Evolutionary conservation across 164 flowering plant genomes (phyloP), one percentile per base, ranked within the genome.

Genomic region (Macadamia tetraphylla): DNA sequence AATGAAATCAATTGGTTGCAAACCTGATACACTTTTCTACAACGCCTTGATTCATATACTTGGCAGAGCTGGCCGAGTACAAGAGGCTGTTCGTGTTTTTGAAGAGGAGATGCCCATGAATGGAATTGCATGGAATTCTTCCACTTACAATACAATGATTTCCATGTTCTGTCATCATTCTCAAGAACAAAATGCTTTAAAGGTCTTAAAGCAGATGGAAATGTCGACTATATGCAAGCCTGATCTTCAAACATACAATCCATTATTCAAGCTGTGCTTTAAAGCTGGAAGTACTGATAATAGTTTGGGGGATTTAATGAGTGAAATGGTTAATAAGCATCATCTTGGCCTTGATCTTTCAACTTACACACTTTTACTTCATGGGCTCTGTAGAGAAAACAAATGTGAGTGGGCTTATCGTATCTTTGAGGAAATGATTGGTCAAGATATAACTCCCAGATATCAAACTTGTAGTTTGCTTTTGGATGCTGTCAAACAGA

Each of bases 91-190:
- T 60, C 70, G 60, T 63, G 81, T 87, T 62, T 89, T 87, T 71
- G 73, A 82, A 67, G 79, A 74, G 56, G 97, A 88, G 75, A 86
- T 91, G 90, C 87, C 88, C 30, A 66, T 61, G 58, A 69, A 18
- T 70, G 76, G 78, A 48, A 73, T 85, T 18, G 0, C 48, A 4
- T 88, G 87, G 5, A 85, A 83, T 76, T 73, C 88, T 48, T 87
- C 94, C 52, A 89, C 95, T 15, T 92, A 80, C 74, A 89, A 92
- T 67, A 56, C 91, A 35, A 76, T 92, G 84, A 89, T 92, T 73
- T 70, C 88, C 58, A 80, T 92, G 88, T 84, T 79, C 66, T 92
- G 94, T 43, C 85, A 74, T 65, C 85, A 78, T 49, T 76, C 40
- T 58, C 77, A 77, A 64, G 85, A 74, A 48, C 59, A 81, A 68